Base-by-base conservation (phyloP, 192 early-diverging fungal genomes). In the Coemansia javaensis region DNA sequence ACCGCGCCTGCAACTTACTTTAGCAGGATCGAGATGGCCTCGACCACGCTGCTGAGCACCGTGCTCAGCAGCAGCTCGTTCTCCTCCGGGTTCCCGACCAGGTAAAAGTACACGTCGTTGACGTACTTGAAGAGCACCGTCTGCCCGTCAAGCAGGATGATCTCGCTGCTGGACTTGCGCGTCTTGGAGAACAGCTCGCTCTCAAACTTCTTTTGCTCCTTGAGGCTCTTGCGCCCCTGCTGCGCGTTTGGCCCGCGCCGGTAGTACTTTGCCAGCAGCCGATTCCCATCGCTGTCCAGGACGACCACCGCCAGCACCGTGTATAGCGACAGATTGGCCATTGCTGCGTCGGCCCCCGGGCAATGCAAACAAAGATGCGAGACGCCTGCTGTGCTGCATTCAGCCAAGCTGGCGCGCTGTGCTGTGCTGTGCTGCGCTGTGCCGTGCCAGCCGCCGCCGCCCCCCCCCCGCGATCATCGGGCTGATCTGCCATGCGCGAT, bases 261-360 rank as follows among this genome's bases (percentile, higher is more conserved):
- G 75, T 92, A 98, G 81, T 96, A 98, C 62, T 98, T 98, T 17
- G 92, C 82, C 28, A 97, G 69, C 7, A 98, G 78, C 37, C 93
- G 86, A 57, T 91, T 90, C 28, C 95, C 95, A 13, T 93, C 88
- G 52, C 83, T 75, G 77, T 98, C 95, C 47, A 97, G 82, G 49
- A 98, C 75, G 43, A 95, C 79, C 23, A 94, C 82, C 17, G 91
- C 90, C n/a, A 85, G 87, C 44, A 88, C 78, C 22, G 90, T 85
- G 68, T 94, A 89, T 27, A 96, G 79, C 22, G 85, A 83, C 40
- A 90, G 80, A 77, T 91, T 89, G 59, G 79, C 77, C 87, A 87
- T 87, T 30, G 28, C 28, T n/a, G n/a, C n/a, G n/a, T n/a, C n/a
- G n/a, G n/a, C n/a, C n/a, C n/a, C n/a, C n/a, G n/a, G n/a, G n/a